These are phyloP conservation scores for Podaxis mareebaensis DNA, from an alignment of 768 basidiomycete genomes.

Conservation along the genomic window DNA sequence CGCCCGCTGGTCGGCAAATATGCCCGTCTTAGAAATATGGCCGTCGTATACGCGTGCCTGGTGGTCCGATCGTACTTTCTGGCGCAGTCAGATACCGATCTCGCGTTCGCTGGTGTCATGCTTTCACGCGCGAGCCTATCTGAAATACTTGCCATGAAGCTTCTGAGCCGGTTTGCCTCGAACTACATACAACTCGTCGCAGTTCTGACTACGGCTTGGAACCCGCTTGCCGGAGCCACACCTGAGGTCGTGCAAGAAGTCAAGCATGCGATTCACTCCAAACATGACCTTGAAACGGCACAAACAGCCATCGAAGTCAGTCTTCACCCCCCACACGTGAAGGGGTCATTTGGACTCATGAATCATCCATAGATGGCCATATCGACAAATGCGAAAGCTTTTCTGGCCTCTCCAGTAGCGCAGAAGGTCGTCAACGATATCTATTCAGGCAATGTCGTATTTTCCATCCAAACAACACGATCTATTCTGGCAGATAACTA, in stretches of 20 bases:
- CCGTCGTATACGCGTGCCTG: slow-evolving; percentile 74
- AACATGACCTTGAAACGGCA: slow-evolving; percentile 62
- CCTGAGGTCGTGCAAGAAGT: slow-evolving; percentile 67
- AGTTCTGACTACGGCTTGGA: slow-evolving; percentile 82
- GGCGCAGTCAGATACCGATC: slow-evolving; percentile 61
- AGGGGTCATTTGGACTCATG: not conserved
- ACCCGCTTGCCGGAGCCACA: slow-evolving; percentile 78
- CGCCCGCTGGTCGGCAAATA: slow-evolving; percentile 79
- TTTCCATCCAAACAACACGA: slow-evolving; percentile 58
- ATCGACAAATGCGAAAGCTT: slow-evolving; percentile 79
- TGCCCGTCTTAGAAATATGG: slow-evolving; percentile 73
- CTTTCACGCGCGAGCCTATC: slow-evolving; percentile 70
- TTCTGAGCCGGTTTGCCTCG: slow-evolving; percentile 71
- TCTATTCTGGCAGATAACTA: slow-evolving; percentile 91
- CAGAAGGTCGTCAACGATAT: slow-evolving; percentile 90
- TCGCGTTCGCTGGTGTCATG: slow-evolving; percentile 79
- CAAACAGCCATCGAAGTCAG: slow-evolving; percentile 86
- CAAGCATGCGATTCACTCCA: slow-evolving; percentile 53
- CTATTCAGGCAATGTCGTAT: slow-evolving; percentile 76
- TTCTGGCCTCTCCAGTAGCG: slow-evolving; percentile 79
- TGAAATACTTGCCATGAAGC: slow-evolving; percentile 88
- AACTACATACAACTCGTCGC: slow-evolving; percentile 77
- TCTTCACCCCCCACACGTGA: slow-evolving; percentile 13
- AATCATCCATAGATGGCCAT: slow-evolving; percentile 72
- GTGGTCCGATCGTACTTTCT: slow-evolving; percentile 81